Evolutionary conservation across 2,329 filamentous ascomycete genomes (phyloP).

Genomic region (Ascochyta koolunga): DNA sequence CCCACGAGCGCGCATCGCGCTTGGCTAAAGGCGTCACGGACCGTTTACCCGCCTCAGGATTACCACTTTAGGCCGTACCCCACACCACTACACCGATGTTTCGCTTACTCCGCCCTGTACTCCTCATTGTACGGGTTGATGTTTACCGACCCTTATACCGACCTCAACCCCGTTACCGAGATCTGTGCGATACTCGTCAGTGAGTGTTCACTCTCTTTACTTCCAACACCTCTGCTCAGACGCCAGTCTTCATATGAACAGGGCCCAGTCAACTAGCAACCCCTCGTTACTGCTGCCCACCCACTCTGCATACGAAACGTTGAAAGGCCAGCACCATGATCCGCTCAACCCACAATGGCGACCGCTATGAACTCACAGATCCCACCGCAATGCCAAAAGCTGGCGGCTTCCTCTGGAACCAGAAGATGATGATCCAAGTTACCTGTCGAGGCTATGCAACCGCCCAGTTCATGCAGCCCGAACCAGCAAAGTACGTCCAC

Average conservation of each 20-base stretch:
- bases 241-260: too few species aligned
- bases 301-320: background rate
- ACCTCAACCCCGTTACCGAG: background rate
- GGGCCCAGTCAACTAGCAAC: background rate
- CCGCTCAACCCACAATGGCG: slow-evolving; percentile 54
- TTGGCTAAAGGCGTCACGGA: slow-evolving; percentile 41
- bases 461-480: slow-evolving; percentile 66
- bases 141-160: slow-evolving; percentile 32
- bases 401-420: slow-evolving; percentile 64
- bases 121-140: slow-evolving; percentile 31
- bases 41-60: slow-evolving; percentile 41
- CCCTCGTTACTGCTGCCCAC: background rate
- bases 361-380: slow-evolving; percentile 62
- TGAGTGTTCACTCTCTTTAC: background rate
- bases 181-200: background rate
- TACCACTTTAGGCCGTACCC: slow-evolving; percentile 37
- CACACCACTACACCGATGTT: slow-evolving; percentile 31
- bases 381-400: slow-evolving; percentile 64
- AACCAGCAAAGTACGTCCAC: slow-evolving; percentile 66
- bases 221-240: background rate
- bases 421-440: slow-evolving; percentile 66
- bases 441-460: slow-evolving; percentile 65
- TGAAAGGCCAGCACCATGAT: slow-evolving; percentile 34
- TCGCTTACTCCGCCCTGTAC: slow-evolving; percentile 1
- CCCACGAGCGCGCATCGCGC: slow-evolving; percentile 13